Conservation (phyloP, 495 filamentous ascomycete genomes). For the Penicillium simplicissimum region DNA sequence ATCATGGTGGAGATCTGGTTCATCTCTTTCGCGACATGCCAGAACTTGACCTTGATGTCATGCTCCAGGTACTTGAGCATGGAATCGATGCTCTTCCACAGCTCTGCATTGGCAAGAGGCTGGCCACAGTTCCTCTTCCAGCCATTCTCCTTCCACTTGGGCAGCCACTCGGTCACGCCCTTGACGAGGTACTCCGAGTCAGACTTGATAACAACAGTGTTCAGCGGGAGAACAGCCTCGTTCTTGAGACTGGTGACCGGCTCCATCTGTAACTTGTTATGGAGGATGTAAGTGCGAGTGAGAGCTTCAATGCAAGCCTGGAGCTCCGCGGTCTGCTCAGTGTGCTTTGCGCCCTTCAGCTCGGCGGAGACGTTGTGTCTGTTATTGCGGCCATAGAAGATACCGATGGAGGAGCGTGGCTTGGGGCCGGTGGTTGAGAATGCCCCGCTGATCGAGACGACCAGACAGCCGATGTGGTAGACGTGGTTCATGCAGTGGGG, state of each 20-base stretch:
- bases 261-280: conserved; percentile 1
- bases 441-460: conserved; percentile 17
- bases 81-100: conserved; percentile 13
- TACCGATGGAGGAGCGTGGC: conserved; percentile 5
- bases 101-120: conserved; percentile 14
- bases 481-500: conserved; percentile 10
- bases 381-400: conserved; percentile 21
- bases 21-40: conserved; percentile 10
- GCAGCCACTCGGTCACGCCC: conserved; percentile 40
- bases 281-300: conserved; percentile 1
- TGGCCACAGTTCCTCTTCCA: conserved; percentile 29
- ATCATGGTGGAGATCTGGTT: neutral
- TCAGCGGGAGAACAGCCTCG: neutral
- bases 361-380: neutral
- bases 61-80: conserved; percentile 13
- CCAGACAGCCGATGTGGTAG: conserved; percentile 15
- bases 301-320: conserved; percentile 19
- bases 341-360: conserved; percentile 11
- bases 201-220: conserved; percentile 45
- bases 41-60: conserved; percentile 16
- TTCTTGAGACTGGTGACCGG: neutral
- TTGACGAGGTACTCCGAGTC: conserved; percentile 47
- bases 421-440: neutral
- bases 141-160: conserved; percentile 41
- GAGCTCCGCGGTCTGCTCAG: conserved; percentile 22